Conservation (phyloP, 768 basidiomycete genomes). For the Chlorophyllum brunneum region DNA sequence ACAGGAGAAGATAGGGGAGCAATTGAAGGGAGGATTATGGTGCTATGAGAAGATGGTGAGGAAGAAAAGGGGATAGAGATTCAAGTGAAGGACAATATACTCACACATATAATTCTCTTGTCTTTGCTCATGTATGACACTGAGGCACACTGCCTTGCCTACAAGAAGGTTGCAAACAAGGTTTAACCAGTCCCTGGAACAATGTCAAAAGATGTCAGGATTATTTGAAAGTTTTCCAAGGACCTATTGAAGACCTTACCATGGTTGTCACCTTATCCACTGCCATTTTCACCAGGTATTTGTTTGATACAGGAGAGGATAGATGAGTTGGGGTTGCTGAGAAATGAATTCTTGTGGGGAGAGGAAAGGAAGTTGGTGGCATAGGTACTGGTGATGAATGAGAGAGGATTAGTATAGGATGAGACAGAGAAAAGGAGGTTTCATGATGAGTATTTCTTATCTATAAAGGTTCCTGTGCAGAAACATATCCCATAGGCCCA, state of each 20-base stretch:
- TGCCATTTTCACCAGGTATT: not conserved
- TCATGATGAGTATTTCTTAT: constrained; percentile 20
- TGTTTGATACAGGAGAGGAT: not conserved
- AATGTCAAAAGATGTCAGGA: not conserved
- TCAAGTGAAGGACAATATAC: not conserved
- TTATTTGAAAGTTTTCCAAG: not conserved
- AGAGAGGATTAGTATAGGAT: constrained; percentile 8
- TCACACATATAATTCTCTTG: not conserved
- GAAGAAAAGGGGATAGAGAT: not conserved
- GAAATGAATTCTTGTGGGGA: not conserved
- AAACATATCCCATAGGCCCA: constrained; percentile 33
- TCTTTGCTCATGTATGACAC: not conserved
- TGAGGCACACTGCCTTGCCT: not conserved
- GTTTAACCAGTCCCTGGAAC: constrained; percentile 3
- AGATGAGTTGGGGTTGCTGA: not conserved
- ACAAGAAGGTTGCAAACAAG: constrained; percentile 11
- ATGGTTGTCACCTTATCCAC: not conserved
- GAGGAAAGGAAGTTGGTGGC: not conserved
- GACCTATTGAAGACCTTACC: constrained; percentile 5
- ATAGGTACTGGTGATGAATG: not conserved
- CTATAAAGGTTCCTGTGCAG: constrained; percentile 26
- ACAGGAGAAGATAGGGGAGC: not conserved
- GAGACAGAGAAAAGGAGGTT: constrained; percentile 16
- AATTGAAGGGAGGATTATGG: not conserved
- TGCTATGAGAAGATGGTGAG: not conserved